Base-by-base conservation (phyloP, 768 basidiomycete species). In the Mycena polygramma region DNA sequence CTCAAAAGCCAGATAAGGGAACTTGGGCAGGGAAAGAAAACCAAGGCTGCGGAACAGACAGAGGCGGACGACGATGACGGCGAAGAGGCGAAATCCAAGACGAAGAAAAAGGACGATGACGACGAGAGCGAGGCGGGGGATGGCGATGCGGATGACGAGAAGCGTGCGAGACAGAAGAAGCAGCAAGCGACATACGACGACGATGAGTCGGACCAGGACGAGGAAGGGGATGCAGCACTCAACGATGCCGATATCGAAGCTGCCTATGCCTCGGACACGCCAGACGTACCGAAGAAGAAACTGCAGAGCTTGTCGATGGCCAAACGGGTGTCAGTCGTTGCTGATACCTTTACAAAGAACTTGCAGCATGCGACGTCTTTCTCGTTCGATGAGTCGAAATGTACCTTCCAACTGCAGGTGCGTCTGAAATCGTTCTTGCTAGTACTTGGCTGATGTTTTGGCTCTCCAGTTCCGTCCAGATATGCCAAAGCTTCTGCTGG, bases 401-500 rank as follows among this genome's bases (percentile, higher is more conserved):
- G 94, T 77, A 89, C 87, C 53, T 94, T 99, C 78, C 89, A 91
- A 68, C 87, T 99, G 19, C 91, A 96, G 85, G 97, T 96, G 76
- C 75, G 91, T 80, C 26, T 58, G 63, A 24, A 62, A 24, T 15
- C n/a, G 65, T 39, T 35, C 41, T 63, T 20, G 35, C 46, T 48
- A 11, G 39, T 62, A n/a, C 17, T 59, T 7, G 35, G 46, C 39
- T 62, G 8, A 54, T 60, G 39, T 60, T 70, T 63, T 48, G 59
- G 63, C 22, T 24, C 7, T 57, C 57, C 70, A 99, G 96, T 97
- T 99, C 83, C 84, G 88, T 14, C 88, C 93, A 52, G 90, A 94
- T 75, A 92, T 96, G 78, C 96, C 96, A 14, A 99, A 99, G 81
- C 86, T 99, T 41, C 85, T 99, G 24, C 87, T 99, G 51, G 95